Percentiles rank a stretch among this genome's conserved stretches.
These are phyloP conservation scores for Rhodomyrtus tomentosa DNA, from an alignment of 345 rosid genomes.

Conservation along the genomic window DNA sequence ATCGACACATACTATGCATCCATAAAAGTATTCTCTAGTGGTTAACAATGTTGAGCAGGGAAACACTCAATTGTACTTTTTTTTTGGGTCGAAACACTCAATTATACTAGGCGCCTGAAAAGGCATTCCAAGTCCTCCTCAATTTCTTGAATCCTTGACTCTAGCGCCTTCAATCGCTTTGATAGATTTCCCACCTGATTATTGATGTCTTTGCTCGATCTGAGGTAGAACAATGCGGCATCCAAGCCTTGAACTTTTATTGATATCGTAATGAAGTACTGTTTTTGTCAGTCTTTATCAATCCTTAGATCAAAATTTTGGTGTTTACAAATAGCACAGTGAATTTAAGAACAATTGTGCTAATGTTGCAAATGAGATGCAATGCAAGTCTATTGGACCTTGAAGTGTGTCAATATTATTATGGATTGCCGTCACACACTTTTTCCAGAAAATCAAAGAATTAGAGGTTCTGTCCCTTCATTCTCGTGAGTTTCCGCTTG, in stretches of 20 bases:
- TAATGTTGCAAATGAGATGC: background rate
- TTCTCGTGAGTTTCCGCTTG: background rate
- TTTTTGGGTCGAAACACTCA: no score
- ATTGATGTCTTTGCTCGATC: background rate
- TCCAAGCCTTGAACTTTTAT: background rate
- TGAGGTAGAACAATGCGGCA: background rate
- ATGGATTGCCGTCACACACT: background rate
- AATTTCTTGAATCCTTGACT: constrained; percentile 1
- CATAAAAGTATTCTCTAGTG: background rate
- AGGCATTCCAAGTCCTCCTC: constrained; percentile 3
- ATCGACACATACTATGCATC: background rate
- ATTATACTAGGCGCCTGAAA: constrained; percentile 6
- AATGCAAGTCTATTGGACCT: background rate
- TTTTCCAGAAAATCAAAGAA: background rate
- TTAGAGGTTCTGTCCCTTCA: background rate
- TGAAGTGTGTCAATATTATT: background rate
- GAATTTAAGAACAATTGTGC: background rate
- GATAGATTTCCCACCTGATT: background rate
- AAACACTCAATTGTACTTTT: background rate
- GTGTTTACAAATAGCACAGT: background rate
- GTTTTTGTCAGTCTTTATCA: background rate
- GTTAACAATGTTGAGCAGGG: background rate
- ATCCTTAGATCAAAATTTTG: no score
- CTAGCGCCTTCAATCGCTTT: background rate
- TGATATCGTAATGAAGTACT: background rate